Evolutionary conservation across 768 basidiomycete genomes (phyloP), one percentile per base, ranked within the genome.

Genomic region (Mycena amicta): DNA sequence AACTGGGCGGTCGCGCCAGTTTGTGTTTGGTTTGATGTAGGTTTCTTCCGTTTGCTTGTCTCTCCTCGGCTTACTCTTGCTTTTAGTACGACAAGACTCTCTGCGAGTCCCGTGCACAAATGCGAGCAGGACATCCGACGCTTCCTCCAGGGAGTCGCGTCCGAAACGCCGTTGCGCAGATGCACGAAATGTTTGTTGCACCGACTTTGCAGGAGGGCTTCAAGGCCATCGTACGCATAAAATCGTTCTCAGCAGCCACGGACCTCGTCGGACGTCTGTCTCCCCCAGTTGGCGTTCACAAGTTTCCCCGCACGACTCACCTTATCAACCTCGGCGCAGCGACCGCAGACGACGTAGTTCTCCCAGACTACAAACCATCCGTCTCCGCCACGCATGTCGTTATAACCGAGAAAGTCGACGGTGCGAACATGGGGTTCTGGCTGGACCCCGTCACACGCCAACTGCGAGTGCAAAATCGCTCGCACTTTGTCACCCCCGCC

Each of bases 351-450:
- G 85, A 88, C 60, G 67, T 84, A n/a, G 67, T 80, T 2, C 54
- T 68, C 5, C 70, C 75, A 37, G 50, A 69, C 15, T 50, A 63
- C 13, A 31, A 62, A 27, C 52, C 64, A 50, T 65, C 60, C 27
- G 27, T 51, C 30, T 51, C 59, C 29, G 30, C 56, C 5, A 73
- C 72, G 6, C 68, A 73, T 54, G 75, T 81, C 50, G 72, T 83
- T 33, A 77, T 86, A 66, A 85, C 84, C 3, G 86, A 88, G 64
- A 87, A 88, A 64, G 75, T 87, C 50, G 85, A 87, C 69, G 86
- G 86, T 3, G 84, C 85, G 39, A 87, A 88, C 67, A 82, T 87
- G 81, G 86, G 84, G 5, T 81, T 87, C 68, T 84, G 83, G 20
- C 75, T 86, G 23, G 81, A 81, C 1, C 64, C 75, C 4, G 79